phyloP scores from a whole-genome alignment of 139 green algal genomes.

The Chlorella sp. region DNA sequence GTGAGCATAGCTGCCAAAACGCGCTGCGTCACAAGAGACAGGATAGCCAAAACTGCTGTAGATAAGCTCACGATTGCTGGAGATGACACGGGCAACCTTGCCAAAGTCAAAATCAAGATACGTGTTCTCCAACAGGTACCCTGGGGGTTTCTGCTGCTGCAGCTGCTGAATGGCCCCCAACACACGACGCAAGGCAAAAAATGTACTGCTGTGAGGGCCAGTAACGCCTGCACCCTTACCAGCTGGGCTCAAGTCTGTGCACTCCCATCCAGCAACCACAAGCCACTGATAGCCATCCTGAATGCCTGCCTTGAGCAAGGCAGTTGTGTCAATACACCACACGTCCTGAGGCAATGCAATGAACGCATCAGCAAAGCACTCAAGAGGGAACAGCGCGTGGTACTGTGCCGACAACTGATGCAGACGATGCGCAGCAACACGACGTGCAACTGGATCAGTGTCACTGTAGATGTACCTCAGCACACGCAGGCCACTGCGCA shows the following conservation, averaged over 20 bases:
- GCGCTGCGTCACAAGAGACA: neutral
- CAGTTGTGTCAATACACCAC: neutral
- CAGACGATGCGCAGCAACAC: neutral
- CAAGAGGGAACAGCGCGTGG: neutral
- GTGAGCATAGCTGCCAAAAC: neutral
- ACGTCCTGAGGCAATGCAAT: neutral
- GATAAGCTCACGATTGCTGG: too few relatives aligned
- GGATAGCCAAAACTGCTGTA: neutral
- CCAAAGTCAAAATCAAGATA: neutral
- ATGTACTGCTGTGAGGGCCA: neutral
- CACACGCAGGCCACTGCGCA: constrained; percentile 13
- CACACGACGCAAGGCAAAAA: neutral
- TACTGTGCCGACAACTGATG: neutral
- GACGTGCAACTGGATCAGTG: neutral
- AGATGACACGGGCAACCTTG: too few relatives aligned
- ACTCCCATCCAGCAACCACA: constrained; percentile 20
- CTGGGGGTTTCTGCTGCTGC: neutral
- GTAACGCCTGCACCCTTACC: neutral
- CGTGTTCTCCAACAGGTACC: constrained; percentile 9
- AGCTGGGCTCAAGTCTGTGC: constrained; percentile 9
- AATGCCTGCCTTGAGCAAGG: neutral
- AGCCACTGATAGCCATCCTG: constrained; percentile 11
- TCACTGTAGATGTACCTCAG: constrained; percentile 15
- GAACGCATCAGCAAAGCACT: neutral
- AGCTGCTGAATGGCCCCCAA: constrained; percentile 8